Base-by-base conservation (phyloP, 2,329 filamentous ascomycete species). In the Alternaria novae-zelandiae region DNA sequence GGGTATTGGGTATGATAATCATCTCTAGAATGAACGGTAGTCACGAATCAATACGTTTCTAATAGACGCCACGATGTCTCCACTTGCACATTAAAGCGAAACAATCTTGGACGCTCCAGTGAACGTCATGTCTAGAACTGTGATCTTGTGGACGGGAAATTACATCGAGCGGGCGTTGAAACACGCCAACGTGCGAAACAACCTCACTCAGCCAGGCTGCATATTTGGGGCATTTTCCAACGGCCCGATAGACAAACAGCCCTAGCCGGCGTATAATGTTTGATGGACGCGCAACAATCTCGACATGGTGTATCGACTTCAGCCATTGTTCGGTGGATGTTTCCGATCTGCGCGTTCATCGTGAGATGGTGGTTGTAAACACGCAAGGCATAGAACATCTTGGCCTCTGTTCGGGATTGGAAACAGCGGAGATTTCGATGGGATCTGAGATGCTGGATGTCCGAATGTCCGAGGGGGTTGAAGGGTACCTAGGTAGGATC, bases 91-190 rank as follows among this genome's bases (percentile, higher is more conserved):
- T 44, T 13, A 53, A 36, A 36, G 49, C 20, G 49, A 53, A 53
- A 53, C 49, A 36, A 36, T 41, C 28, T 53, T 21, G 23, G 49
- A n/a, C 6, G n/a, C 20, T n/a, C 36, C 11, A 15, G n/a, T 30
- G 36, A 41, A 41, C 30, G 6, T 53, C 28, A 21, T 41, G 17
- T 53, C 20, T 28, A 41, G 23, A 28, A 49, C 13, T 44, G 13
- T 23, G 12, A 15, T 44, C 32, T 9, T 26, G 12, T 28, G 43
- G 15, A 25, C 12, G 30, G 45, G 46, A 53, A 13, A 58, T 58
- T 58, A 44, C 56, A 25, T 44, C 11, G 45, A 32, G 59, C 54
- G 59, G 59, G 47, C 55, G 23, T 54, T 58, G 47, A 59, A 62
- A 62, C 59, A 44, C 21, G 43, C 43, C 23, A 30, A n/a, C 9